Evolutionary conservation across 139 green algal genomes (phyloP).

Genomic region (Limnomonas spitsbergensis): DNA sequence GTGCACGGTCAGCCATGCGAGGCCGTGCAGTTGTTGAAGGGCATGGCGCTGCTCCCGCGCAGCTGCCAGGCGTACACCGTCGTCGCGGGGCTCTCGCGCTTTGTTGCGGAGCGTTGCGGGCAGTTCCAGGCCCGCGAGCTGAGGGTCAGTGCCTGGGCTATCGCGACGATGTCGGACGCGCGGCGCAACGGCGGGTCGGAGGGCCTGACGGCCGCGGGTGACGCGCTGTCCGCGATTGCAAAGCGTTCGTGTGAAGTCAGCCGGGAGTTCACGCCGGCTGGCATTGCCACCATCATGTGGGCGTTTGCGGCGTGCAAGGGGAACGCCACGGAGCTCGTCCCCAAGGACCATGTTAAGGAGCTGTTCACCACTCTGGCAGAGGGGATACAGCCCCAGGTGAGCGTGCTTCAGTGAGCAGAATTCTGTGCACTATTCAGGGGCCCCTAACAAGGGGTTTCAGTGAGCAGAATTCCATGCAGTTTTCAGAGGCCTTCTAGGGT

Average conservation of each 20-base stretch:
- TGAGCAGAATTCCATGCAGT: too few species aligned
- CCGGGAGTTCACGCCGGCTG: not conserved
- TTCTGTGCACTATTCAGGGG: not conserved
- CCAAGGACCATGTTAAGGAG: not conserved
- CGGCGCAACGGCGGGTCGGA: not conserved
- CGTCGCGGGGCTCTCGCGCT: not conserved
- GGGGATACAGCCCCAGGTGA: constrained; percentile 6
- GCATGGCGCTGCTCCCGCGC: constrained; percentile 16
- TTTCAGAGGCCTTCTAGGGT: too few species aligned
- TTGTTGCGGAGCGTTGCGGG: not conserved
- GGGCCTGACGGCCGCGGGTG: not conserved
- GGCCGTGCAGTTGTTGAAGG: constrained; percentile 3
- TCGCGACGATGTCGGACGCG: not conserved
- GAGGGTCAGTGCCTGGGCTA: not conserved
- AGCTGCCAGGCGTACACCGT: not conserved
- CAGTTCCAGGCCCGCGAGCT: not conserved
- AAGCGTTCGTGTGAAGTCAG: too few species aligned
- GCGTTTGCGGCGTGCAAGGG: not conserved
- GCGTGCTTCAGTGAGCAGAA: not conserved
- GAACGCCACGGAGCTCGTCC: not conserved
- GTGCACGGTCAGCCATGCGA: not conserved
- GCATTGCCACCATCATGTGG: constrained; percentile 7
- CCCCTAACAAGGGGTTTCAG: not conserved
- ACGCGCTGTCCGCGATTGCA: not conserved
- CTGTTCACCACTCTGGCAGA: not conserved